phyloP scores from a whole-genome alignment of 2,329 filamentous ascomycete species.

The Lachnellula hyalina region DNA sequence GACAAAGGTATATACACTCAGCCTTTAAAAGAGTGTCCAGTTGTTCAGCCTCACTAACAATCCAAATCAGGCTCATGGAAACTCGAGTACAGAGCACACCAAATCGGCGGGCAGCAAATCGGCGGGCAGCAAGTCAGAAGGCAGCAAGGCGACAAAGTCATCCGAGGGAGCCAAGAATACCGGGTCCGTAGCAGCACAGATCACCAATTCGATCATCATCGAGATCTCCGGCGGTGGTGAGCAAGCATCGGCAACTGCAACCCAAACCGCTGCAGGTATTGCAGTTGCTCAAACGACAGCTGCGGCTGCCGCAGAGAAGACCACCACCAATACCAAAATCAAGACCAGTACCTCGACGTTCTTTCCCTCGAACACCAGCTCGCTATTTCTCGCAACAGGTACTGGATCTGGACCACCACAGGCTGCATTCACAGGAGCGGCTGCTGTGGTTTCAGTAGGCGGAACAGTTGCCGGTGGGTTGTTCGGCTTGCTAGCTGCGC shows the following conservation, averaged over 20 bases:
- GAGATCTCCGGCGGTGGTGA: neutral
- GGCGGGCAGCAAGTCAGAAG: neutral
- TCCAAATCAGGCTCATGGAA: neutral
- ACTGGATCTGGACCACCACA: neutral
- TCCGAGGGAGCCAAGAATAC: neutral
- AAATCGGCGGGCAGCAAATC: neutral
- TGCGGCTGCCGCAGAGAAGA: neutral
- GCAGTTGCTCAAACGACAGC: neutral
- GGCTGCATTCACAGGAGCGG: conserved; percentile 3
- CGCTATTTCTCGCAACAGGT: neutral
- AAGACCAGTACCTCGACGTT: too few species aligned
- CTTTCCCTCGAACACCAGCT: neutral
- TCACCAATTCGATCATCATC: neutral
- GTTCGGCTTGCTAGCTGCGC: neutral
- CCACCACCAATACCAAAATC: neutral
- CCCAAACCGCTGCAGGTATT: neutral
- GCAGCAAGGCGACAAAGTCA: neutral
- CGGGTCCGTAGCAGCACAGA: neutral
- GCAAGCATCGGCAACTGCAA: neutral
- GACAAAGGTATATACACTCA: neutral
- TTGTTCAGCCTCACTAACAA: neutral
- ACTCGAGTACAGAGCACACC: neutral
- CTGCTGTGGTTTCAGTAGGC: neutral
- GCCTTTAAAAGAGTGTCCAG: too few species aligned
- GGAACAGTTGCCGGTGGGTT: neutral